Percentiles rank a stretch among this genome's conserved stretches.
phyloP scores from a whole-genome alignment of 2,329 filamentous ascomycete species.

The Colletotrichum lupini region DNA sequence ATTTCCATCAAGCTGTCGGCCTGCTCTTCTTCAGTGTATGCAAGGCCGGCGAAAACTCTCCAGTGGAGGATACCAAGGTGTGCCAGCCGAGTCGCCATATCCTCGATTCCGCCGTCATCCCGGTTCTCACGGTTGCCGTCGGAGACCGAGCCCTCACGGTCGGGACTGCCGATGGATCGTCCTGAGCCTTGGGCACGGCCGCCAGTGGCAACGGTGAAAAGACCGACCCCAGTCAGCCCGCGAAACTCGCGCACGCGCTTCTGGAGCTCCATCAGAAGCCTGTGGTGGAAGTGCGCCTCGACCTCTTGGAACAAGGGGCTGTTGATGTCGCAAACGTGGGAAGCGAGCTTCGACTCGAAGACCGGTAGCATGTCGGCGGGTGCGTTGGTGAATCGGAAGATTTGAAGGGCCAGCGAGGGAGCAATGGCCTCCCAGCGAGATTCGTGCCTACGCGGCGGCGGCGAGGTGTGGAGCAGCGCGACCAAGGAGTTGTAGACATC shows the following conservation, averaged over 20 bases:
- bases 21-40: conserved; percentile 66
- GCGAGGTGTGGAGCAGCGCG: conserved; percentile 64
- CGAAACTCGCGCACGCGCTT: conserved; percentile 64
- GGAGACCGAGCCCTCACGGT: conserved; percentile 40
- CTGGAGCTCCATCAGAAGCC: conserved; percentile 60
- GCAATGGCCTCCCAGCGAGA: conserved; percentile 65
- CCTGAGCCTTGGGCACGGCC: conserved; percentile 54
- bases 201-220: conserved; percentile 67
- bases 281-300: conserved; percentile 60
- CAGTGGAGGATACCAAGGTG: conserved; percentile 90
- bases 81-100: conserved; percentile 81
- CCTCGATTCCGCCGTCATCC: conserved; percentile 67
- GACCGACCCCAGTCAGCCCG: conserved; percentile 60
- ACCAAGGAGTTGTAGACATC: conserved; percentile 65
- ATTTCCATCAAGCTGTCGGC: conserved; percentile 46
- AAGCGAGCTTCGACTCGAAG: conserved; percentile 61
- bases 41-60: conserved; percentile 85
- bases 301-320: conserved; percentile 59
- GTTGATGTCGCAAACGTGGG: conserved; percentile 55
- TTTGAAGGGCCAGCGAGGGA: conserved; percentile 66
- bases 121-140: conserved; percentile 54
- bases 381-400: conserved; percentile 66
- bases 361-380: conserved; percentile 58
- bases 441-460: conserved; percentile 52
- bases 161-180: conserved; percentile 46